Conservation (phyloP, 768 basidiomycete genomes). For the Auricularia cornea region DNA sequence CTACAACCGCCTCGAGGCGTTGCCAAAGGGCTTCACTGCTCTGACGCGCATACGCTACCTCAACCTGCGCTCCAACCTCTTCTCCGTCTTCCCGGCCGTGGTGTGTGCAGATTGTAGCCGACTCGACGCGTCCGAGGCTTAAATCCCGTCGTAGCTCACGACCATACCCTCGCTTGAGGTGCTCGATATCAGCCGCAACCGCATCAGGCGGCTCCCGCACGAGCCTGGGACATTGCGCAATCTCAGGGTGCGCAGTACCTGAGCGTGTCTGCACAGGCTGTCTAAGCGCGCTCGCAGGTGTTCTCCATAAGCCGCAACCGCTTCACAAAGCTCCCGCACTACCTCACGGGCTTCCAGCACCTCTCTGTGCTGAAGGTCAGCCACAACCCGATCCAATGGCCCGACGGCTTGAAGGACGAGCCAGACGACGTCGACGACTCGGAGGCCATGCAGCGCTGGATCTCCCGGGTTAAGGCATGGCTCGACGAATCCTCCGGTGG, state of each 20-base stretch:
- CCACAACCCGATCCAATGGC: conserved; percentile 93
- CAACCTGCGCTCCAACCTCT: conserved; percentile 77
- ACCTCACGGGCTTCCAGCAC: conserved; percentile 61
- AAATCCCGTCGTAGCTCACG: conserved; percentile 48
- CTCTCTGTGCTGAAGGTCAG: conserved; percentile 80
- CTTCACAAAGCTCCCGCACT: conserved; percentile 68
- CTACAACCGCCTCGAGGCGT: conserved; percentile 69
- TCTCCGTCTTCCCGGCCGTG: conserved; percentile 77
- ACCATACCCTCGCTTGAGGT: conserved; percentile 84
- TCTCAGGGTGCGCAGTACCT: conserved; percentile 49
- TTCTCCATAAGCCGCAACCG: conserved; percentile 83
- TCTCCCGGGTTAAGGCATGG: conserved; percentile 66
- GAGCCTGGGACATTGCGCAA: conserved; percentile 70
- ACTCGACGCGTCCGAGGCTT: conserved; percentile 9
- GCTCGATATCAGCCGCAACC: conserved; percentile 90
- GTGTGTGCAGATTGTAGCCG: conserved; percentile 40
- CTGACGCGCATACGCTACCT: conserved; percentile 74
- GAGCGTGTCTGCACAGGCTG: background rate
- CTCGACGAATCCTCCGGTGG: conserved; percentile 34
- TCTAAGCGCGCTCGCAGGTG: conserved; percentile 41
- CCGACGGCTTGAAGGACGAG: conserved; percentile 53
- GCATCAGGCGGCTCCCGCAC: conserved; percentile 68
- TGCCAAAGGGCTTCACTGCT: conserved; percentile 67
- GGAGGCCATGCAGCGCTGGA: conserved; percentile 61
- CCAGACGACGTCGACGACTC: conserved; percentile 34